Evolutionary conservation across 306 rosid species (phyloP).

Genomic region (Quercus suber): DNA sequence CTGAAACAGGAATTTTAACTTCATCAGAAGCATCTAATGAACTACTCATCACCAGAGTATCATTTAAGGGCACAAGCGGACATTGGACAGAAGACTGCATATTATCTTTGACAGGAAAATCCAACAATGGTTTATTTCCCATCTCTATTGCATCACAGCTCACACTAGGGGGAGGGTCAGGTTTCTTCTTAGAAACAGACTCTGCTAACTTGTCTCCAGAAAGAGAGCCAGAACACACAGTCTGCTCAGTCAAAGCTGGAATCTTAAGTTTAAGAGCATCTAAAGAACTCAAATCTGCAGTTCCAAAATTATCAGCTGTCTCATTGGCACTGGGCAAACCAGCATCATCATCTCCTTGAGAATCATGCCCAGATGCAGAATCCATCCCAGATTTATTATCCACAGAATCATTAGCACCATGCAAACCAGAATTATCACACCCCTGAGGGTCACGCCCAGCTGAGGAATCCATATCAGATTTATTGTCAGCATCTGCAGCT

Average conservation of each 20-base stretch:
- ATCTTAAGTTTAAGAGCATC: slow-evolving; percentile 42
- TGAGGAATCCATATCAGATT: background rate
- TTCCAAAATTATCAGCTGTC: slow-evolving; percentile 33
- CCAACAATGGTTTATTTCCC: slow-evolving; percentile 10
- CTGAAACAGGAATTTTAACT: slow-evolving; percentile 25
- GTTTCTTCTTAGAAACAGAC: slow-evolving; percentile 27
- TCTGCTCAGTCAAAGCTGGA: slow-evolving; percentile 18
- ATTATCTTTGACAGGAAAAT: slow-evolving; percentile 19
- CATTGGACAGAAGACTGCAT: slow-evolving; percentile 26
- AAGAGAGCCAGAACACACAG: slow-evolving; percentile 30
- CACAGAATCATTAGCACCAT: background rate
- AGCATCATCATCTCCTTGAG: slow-evolving; percentile 39
- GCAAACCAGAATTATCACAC: background rate
- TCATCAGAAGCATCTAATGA: slow-evolving; percentile 25
- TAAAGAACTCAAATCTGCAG: slow-evolving; percentile 25
- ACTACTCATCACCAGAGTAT: slow-evolving; percentile 18
- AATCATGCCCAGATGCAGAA: slow-evolving; percentile 36
- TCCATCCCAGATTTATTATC: slow-evolving; percentile 4
- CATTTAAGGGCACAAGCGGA: slow-evolving; percentile 15
- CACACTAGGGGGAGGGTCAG: slow-evolving; percentile 31
- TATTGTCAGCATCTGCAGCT: no score
- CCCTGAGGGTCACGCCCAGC: slow-evolving; percentile 5
- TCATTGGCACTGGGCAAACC: slow-evolving; percentile 36
- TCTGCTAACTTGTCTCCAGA: slow-evolving; percentile 32
- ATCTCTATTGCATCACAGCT: slow-evolving; percentile 6